Base-by-base conservation (phyloP, 208 protist genomes). In the Dictyostelium gargantuum region DNA sequence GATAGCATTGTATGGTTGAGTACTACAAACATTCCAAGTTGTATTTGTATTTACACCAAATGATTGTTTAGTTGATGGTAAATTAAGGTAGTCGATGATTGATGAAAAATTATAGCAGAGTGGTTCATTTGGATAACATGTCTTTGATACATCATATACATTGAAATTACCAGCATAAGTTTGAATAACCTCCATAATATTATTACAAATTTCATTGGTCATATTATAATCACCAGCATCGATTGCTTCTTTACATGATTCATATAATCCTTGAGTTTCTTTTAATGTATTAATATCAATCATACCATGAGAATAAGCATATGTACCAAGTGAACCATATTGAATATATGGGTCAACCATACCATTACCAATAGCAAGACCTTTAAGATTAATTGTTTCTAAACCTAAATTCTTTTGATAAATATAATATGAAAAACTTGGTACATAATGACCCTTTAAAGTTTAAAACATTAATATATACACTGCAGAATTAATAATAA, bases 301-400 rank as follows among this genome's bases (percentile, higher is more conserved):
- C n/a, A 91, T 54, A 80, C 73, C 72, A 73, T 80, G 52, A 2
- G 48, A 21, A n/a, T 42, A 91, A 32, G 72, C 84, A 8, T 70
- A 46, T 35, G 26, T 21, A 32, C 73, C 73, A 5, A 82, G 19
- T 35, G 29, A 38, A 17, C 56, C 52, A 58, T 84, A 84, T 76
- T 92, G 85, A 73, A 21, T 15, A 1, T 32, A 19, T 72, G 85
- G 85, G 17, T 92, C 35, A 17, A 92, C 75, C 75, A 76, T 73
- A 15, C 76, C 93, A 79, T 94, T 94, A 52, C 91, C 93, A 35
- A 93, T 29, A 9, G 56, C 84, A 10, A 89, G n/a, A 63, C 93
- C 93, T 52, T 66, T 79, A 42, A 94, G 92, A 9, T 93, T 80
- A 6, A 46, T 32, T 15, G 13, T n/a, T 8, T 17, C 10, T 42